Base-by-base conservation (phyloP, 2,329 filamentous ascomycete genomes). In the Claviceps sp. region DNA sequence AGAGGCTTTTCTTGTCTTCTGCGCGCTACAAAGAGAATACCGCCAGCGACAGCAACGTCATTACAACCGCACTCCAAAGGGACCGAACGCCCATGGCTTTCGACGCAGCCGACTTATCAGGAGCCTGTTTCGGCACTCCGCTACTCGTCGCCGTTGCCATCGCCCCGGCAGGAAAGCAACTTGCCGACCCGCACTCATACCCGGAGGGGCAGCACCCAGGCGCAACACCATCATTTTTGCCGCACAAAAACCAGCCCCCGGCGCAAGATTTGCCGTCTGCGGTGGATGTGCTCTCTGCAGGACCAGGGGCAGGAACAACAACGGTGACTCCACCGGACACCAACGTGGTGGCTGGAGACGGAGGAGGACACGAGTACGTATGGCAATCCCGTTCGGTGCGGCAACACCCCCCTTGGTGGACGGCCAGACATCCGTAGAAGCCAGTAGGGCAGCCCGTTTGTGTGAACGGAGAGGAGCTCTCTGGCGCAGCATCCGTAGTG, bases 401-500 rank as follows among this genome's bases (percentile, higher is more conserved):
- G 69, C 91, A 97, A 71, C 91, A 97, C 2, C 78, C 78, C 20
- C 89, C 89, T 14, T 87, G 89, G 54, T 90, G 88, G 54, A 82
- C 82, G 2, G 91, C 91, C 2, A 84, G 79, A 67, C 91, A 97
- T 49, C 88, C 84, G 67, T 97, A 97, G 72, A 90, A 97, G 2
- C 90, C 90, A 0, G 84, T 90, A 0, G 91, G 91, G 60, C 91
- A 97, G 59, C 67, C 67, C 5, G 61, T 62, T 52, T 70, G 67
- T 11, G 67, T 67, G 13, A 72, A 65, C 55, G 45, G 63, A 18
- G 48, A 6, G 26, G 68, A 68, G 16, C 66, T 67, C 8, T 63
- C 59, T 1, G 70, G 70, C 49, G 64, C 58, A 47, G 65, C 59
- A 0, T 11, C 30, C 30, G 30, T 34, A 34, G 30, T 4, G 9